Conservation (phyloP, 257 asterid species). For the Solanum chaucha region DNA sequence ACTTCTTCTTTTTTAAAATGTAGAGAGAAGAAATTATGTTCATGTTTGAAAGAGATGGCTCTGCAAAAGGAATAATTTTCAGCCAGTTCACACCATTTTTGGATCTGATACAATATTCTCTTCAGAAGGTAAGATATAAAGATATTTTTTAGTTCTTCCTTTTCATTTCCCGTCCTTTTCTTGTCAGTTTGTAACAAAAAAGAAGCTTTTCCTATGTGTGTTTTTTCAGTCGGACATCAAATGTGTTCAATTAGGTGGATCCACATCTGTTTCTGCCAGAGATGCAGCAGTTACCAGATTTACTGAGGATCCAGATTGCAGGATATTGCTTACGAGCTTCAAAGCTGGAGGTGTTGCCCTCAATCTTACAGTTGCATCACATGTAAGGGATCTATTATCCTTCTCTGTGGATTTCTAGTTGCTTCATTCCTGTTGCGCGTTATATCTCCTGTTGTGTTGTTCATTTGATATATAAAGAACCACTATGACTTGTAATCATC, state of each 20-base stretch:
- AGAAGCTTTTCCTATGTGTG: background rate
- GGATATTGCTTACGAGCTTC: conserved; percentile 74
- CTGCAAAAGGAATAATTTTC: conserved; percentile 50
- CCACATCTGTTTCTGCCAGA: conserved; percentile 69
- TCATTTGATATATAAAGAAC: background rate
- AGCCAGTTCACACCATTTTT: background rate
- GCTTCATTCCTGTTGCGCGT: background rate
- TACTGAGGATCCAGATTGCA: conserved; percentile 39
- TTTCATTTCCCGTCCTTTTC: background rate
- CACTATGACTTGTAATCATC: background rate
- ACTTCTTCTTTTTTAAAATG: no score
- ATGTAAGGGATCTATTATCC: conserved; percentile 19
- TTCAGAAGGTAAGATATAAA: background rate
- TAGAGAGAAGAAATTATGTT: background rate
- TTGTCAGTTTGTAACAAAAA: background rate
- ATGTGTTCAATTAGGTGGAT: conserved; percentile 32
- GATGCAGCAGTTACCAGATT: conserved; percentile 64
- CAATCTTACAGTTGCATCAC: conserved; percentile 30
- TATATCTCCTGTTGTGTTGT: background rate
- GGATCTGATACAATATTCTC: background rate
- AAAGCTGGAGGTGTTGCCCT: conserved; percentile 96
- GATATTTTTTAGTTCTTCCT: background rate
- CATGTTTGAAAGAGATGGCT: conserved; percentile 66
- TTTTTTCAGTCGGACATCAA: conserved; percentile 51
- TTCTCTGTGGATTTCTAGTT: background rate